Base-by-base conservation (phyloP, 352 stramenopile genomes). In the Globisporangium splendens region DNA sequence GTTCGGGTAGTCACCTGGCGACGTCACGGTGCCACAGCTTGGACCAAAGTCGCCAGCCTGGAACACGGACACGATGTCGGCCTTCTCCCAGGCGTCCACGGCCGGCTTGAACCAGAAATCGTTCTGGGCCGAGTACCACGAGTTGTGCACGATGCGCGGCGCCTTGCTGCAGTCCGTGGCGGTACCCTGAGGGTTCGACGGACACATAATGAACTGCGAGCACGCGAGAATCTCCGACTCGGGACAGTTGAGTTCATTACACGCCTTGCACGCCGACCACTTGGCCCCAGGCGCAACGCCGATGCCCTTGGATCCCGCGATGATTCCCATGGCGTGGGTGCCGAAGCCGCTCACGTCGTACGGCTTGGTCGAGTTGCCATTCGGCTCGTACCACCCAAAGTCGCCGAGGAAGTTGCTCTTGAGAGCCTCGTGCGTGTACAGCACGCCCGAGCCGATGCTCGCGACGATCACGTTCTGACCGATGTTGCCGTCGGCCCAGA, bases 121-220 rank as follows among this genome's bases (percentile, higher is more conserved):
- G 28, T 46, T 52, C 22, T 61, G 54, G 11, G 39, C 62, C 11
- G 52, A 58, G 12, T 63, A 62, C 69, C 69, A 77, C 35, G 43
- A 63, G 58, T 77, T 74, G 56, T 49, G 74, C 6, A 77, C 63
- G 14, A 77, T 21, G 7, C 66, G 20, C 8, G 69, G 69, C 1
- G 62, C 65, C 58, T 74, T 65, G 22, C 67, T 62, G 50, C 70
- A 79, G 47, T 74, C 59, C 47, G 60, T 61, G 48, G 39, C 21
- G 0, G 17, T 62, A 15, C 68, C 71, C 5, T 46, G 47, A 13
- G 52, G 6, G 24, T 65, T 35, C 8, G 64, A 74, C 2, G 71
- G 68, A 14, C 66, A 79, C 21, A 65, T 59, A 42, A 79, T 79
- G 51, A 72, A 79, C 56, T 79, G 65, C 20, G 59, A 55, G 35